Evolutionary conservation across 352 stramenopile species (phyloP).

Genomic region (Globisporangium spinosum): DNA sequence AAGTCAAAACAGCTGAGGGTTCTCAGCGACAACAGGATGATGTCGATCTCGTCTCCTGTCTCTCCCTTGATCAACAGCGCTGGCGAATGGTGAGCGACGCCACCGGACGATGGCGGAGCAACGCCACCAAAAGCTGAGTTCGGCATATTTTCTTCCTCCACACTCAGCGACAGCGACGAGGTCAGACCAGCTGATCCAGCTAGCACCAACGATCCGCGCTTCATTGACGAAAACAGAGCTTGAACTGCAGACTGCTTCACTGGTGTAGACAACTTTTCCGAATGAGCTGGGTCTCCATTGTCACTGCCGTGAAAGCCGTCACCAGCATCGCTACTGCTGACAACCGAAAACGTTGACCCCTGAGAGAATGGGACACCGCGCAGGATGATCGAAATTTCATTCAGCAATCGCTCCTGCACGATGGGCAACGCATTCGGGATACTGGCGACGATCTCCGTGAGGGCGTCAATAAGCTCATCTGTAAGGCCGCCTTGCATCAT

Average conservation of each 20-base stretch:
- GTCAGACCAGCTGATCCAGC: constrained; percentile 23
- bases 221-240: constrained; percentile 73
- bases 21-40: constrained; percentile 88
- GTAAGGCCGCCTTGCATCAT: constrained; percentile 91
- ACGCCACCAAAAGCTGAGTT: constrained; percentile 6
- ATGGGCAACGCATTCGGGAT: constrained; percentile 86
- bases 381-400: constrained; percentile 95
- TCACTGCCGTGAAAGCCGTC: constrained; percentile 5
- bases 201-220: constrained; percentile 41
- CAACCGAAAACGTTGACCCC: constrained; percentile 12
- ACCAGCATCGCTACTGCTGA: background rate
- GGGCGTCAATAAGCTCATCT: constrained; percentile 91
- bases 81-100: constrained; percentile 10
- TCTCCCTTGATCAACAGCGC: constrained; percentile 68
- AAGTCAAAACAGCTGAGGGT: constrained; percentile 94
- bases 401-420: constrained; percentile 94
- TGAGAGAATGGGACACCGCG: constrained; percentile 75
- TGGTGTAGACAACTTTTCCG: constrained; percentile 23
- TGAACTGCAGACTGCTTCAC: constrained; percentile 59
- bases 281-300: background rate
- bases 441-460: constrained; percentile 88
- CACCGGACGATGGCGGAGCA: constrained; percentile 6
- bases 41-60: constrained; percentile 70
- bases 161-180: constrained; percentile 17
- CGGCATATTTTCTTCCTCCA: constrained; percentile 30